These are phyloP conservation scores for Lasiosphaeris hirsuta DNA, from an alignment of 495 filamentous ascomycete species.

Conservation along the genomic window DNA sequence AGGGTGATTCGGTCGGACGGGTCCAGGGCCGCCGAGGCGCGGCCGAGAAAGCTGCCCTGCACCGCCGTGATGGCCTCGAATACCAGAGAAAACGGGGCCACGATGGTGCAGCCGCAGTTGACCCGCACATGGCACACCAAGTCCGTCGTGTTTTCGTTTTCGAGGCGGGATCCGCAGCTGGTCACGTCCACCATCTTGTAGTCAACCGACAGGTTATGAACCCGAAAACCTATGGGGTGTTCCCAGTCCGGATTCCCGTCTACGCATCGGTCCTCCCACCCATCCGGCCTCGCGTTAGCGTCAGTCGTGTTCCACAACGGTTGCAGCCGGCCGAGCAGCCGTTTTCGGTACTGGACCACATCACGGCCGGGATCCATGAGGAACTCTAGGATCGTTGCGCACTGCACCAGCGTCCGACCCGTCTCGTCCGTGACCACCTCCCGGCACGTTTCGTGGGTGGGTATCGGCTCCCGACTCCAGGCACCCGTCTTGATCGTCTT, in stretches of 20 bases:
- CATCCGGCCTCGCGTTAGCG: constrained; percentile 16
- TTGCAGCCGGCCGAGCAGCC: constrained; percentile 17
- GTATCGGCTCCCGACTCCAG: constrained; percentile 21
- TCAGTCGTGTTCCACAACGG: constrained; percentile 13
- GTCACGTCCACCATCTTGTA: constrained; percentile 14
- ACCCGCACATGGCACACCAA: constrained; percentile 18
- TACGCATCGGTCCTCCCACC: constrained; percentile 23
- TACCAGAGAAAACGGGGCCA: constrained; percentile 21
- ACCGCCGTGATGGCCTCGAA: constrained; percentile 23
- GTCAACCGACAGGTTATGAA: constrained; percentile 20
- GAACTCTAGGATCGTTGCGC: constrained; percentile 20
- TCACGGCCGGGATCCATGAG: constrained; percentile 15
- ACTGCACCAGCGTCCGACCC: constrained; percentile 22
- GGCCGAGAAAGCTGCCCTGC: constrained; percentile 19
- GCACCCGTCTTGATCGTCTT: constrained; percentile 17
- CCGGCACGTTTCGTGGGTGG: not conserved
- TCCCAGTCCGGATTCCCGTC: constrained; percentile 21
- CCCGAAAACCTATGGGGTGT: not conserved
- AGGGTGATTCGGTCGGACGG: constrained; percentile 18
- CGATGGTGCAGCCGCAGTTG: constrained; percentile 24
- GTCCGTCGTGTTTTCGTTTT: constrained; percentile 18
- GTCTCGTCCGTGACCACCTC: constrained; percentile 21
- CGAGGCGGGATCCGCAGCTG: constrained; percentile 19
- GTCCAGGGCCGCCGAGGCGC: constrained; percentile 6
- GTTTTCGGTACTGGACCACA: constrained; percentile 13